A percentile compares a stretch with the other conserved stretches of the same genome.
phyloP scores from a whole-genome alignment of 352 stramenopile genomes.

The Phytophthora citrophthora region DNA sequence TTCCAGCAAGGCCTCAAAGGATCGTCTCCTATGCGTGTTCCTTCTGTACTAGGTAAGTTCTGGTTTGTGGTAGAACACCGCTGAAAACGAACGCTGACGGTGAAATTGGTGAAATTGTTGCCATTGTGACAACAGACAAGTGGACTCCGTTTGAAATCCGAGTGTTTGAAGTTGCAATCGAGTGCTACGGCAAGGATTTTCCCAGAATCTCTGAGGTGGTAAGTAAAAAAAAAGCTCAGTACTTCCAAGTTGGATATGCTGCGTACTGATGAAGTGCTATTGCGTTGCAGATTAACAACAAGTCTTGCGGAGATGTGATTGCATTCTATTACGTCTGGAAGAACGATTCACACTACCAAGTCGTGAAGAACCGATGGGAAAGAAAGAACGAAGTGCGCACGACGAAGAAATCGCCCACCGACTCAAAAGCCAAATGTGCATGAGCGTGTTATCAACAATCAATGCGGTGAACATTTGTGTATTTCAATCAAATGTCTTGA shows the following conservation, averaged over 20 bases:
- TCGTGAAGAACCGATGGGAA: slow-evolving; percentile 81
- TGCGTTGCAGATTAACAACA: slow-evolving; percentile 58
- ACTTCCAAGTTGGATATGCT: no score
- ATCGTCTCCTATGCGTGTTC: slow-evolving; percentile 53
- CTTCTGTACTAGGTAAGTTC: slow-evolving; percentile 48
- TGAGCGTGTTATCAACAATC: slow-evolving; percentile 19
- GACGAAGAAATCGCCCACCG: slow-evolving; percentile 28
- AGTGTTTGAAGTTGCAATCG: slow-evolving; percentile 86
- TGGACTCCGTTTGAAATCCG: slow-evolving; percentile 85
- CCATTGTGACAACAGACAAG: slow-evolving; percentile 43
- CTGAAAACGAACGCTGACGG: background rate
- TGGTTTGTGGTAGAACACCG: background rate
- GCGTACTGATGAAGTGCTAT: no score
- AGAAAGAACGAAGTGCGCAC: slow-evolving; percentile 45
- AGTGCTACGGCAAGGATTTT: slow-evolving; percentile 89
- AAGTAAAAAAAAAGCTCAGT: slow-evolving; percentile 9
- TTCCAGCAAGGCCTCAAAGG: slow-evolving; percentile 62
- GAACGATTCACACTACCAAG: slow-evolving; percentile 84
- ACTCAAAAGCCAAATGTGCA: slow-evolving; percentile 25
- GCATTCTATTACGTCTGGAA: slow-evolving; percentile 92
- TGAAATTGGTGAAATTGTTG: background rate
- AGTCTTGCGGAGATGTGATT: slow-evolving; percentile 76
- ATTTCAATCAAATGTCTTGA: slow-evolving; percentile 36
- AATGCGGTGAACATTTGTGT: slow-evolving; percentile 24
- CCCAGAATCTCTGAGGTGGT: slow-evolving; percentile 74